phyloP scores from a whole-genome alignment of 164 flowering plant genomes.

The Berberis thunbergii region DNA sequence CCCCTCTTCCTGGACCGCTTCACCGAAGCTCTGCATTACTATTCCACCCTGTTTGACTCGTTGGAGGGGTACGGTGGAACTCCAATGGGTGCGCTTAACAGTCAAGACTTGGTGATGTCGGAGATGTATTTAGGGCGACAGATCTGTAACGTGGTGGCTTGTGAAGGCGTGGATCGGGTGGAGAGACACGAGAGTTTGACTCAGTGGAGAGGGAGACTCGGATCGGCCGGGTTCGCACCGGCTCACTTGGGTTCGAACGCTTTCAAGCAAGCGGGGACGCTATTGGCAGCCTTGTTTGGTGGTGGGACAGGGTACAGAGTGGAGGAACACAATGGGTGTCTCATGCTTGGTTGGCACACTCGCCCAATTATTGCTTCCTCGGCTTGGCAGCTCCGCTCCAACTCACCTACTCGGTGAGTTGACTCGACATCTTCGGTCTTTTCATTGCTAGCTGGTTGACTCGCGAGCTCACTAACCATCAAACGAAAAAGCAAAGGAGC shows the following conservation, averaged over 20 bases:
- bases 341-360: constrained; percentile 76
- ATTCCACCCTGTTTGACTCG: constrained; percentile 75
- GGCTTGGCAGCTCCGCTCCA: constrained; percentile 37
- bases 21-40: constrained; percentile 57
- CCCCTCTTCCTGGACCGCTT: constrained; percentile 62
- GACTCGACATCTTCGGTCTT: neutral
- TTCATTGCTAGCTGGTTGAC: neutral
- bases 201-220: constrained; percentile 53
- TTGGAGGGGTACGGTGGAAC: constrained; percentile 40
- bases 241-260: constrained; percentile 73
- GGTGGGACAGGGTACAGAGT: constrained; percentile 72
- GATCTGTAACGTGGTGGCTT: constrained; percentile 71
- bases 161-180: constrained; percentile 61
- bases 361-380: constrained; percentile 70
- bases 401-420: neutral
- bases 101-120: constrained; percentile 54
- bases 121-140: constrained; percentile 68
- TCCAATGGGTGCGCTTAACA: constrained; percentile 11
- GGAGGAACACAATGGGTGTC: constrained; percentile 61
- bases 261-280: constrained; percentile 62
- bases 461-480: neutral
- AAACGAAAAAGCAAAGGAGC: too few relatives aligned
- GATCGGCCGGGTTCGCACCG: constrained; percentile 48
- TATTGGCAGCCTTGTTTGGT: constrained; percentile 40
- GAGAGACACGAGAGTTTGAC: constrained; percentile 64